Evolutionary conservation across 306 rosid genomes (phyloP).

Genomic region (Vigna trinervia): DNA sequence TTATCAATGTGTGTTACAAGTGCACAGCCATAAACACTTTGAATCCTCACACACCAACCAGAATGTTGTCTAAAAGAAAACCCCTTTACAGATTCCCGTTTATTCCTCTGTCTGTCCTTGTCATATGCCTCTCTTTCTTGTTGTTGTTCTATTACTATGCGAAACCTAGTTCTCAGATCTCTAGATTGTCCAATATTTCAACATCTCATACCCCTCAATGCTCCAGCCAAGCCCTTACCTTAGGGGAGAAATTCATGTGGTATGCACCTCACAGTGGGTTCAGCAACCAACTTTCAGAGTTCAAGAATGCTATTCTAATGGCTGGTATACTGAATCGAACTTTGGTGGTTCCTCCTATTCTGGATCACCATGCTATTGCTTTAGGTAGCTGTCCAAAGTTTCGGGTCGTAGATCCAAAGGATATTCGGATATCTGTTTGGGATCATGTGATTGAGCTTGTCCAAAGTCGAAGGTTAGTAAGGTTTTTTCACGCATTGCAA

Average conservation of each 20-base stretch:
- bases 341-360: conserved; percentile 75
- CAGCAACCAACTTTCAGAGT: conserved; percentile 87
- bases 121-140: conserved; percentile 46
- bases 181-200: conserved; percentile 31
- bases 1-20: background rate
- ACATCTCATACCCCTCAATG: conserved; percentile 47
- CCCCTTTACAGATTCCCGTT: conserved; percentile 49
- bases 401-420: conserved; percentile 58
- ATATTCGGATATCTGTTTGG: conserved; percentile 78
- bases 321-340: conserved; percentile 84
- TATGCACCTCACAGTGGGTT: conserved; percentile 95
- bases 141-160: conserved; percentile 52
- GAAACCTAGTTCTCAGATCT: conserved; percentile 35
- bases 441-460: conserved; percentile 72
- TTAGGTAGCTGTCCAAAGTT: conserved; percentile 94
- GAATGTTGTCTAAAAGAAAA: conserved; percentile 54
- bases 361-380: conserved; percentile 89
- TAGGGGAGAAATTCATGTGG: conserved; percentile 67
- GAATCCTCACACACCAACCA: conserved; percentile 43
- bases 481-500: background rate
- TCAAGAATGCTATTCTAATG: conserved; percentile 70
- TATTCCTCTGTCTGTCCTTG: conserved; percentile 46
- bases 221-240: conserved; percentile 44
- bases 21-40: background rate
- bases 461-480: conserved; percentile 59